These are phyloP conservation scores for Scheffersomyces amazonensis DNA, from an alignment of 805 yeast genomes.

Conservation along the genomic window DNA sequence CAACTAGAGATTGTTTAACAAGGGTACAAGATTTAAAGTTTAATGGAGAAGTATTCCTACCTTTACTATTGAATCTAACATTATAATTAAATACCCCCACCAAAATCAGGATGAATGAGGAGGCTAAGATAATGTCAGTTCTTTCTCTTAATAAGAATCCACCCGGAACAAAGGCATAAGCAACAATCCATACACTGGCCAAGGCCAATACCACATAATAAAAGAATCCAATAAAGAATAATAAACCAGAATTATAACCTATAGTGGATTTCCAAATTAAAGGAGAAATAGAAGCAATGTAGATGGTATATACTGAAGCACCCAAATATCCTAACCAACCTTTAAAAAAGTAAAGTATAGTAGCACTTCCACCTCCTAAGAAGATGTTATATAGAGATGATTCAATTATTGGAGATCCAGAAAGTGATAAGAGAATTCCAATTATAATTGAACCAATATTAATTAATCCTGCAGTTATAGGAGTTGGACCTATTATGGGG, in stretches of 20 bases:
- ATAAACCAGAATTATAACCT: slow-evolving; percentile 52
- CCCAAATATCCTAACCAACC: slow-evolving; percentile 80
- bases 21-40: slow-evolving; percentile 2
- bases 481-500: slow-evolving; percentile 82
- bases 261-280: slow-evolving; percentile 56
- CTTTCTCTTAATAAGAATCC: slow-evolving; percentile 88
- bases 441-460: slow-evolving; percentile 56
- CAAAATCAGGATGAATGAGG: slow-evolving; percentile 52
- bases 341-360: slow-evolving; percentile 45
- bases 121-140: slow-evolving; percentile 67
- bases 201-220: slow-evolving; percentile 55
- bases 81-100: slow-evolving; percentile 48
- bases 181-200: slow-evolving; percentile 95
- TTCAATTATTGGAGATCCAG: slow-evolving; percentile 17
- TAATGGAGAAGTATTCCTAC: neutral
- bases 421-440: slow-evolving; percentile 42
- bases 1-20: slow-evolving; percentile 18
- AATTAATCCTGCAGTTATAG: slow-evolving; percentile 78
- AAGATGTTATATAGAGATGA: slow-evolving; percentile 31
- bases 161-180: slow-evolving; percentile 97
- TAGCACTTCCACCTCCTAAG: slow-evolving; percentile 49
- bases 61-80: slow-evolving; percentile 14
- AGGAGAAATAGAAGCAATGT: slow-evolving; percentile 62
- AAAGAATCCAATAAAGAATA: slow-evolving; percentile 49
- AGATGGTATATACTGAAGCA: slow-evolving; percentile 59